Base-by-base conservation (phyloP, 2,329 filamentous ascomycete genomes). In the Karstenula rhodostoma region DNA sequence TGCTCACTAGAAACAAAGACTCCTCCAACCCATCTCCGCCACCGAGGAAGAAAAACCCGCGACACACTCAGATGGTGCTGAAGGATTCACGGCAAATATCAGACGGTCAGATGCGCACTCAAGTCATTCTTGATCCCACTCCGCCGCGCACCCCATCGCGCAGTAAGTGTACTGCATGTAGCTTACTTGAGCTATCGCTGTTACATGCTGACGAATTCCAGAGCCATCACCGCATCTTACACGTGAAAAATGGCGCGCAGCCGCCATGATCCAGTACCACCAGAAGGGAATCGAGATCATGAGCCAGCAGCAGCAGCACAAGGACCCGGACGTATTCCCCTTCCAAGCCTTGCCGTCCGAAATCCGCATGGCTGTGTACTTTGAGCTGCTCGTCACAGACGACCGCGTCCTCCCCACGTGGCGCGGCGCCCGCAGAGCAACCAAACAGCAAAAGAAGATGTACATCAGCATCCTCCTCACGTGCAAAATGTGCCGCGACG, bases 331-430 rank as follows among this genome's bases (percentile, higher is more conserved):
- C 3, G 27, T 61, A 2, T 67, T 67, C 29, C 63, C 60, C 2
- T 64, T 65, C 53, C 37, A 62, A 1, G 60, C 61, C 9, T 56
- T 67, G 2, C 63, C 65, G 8, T 19, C 59, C 1, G 65, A 67
- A 42, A n/a, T 67, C 9, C 53, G 65, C 10, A 37, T 64, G 2
- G n/a, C 55, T 3, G 53, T 67, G 0, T 66, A 66, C 44, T 53
- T 57, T 10, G 59, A 67, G 46, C 55, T 67, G 12, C 59, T 67
- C 10, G 65, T 67, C 19, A 52, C 56, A 10, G 59, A 66, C 40
- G 57, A 64, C 33, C 51, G 61, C 3, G 13, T 67, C 32, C 25
- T 62, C 3, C 37, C 63, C 4, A 60, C 57, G 3, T 64, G 63
- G 63, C 51, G 60, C 10, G 59, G 63, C 0, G 61, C 63, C 13